A percentile compares a stretch with the other conserved stretches of the same genome.
Conservation (phyloP, 1,139 yeast species). For the Blastobotrys indianensis region DNA sequence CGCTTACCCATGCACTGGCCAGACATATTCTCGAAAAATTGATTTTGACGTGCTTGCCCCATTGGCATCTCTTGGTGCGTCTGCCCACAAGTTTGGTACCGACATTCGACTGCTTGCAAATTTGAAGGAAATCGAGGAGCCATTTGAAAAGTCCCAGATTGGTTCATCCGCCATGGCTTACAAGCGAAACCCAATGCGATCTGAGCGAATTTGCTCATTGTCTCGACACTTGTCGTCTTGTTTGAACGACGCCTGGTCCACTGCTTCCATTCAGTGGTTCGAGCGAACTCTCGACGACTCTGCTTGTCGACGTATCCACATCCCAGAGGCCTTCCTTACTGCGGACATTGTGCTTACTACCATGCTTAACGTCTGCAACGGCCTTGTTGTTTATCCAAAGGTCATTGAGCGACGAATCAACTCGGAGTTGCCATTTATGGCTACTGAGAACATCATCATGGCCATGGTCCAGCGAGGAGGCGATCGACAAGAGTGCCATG, state of each 20-base stretch:
- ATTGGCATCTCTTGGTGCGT: constrained; percentile 89
- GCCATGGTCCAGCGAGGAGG: constrained; percentile 99
- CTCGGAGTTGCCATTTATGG: constrained; percentile 98
- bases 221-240: constrained; percentile 92
- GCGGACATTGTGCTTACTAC: constrained; percentile 92
- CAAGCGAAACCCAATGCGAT: constrained; percentile 99
- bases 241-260: constrained; percentile 88
- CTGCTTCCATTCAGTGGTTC: constrained; percentile 98
- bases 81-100: constrained; percentile 97
- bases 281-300: constrained; percentile 98
- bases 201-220: constrained; percentile 96
- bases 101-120: constrained; percentile 94
- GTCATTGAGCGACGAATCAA: constrained; percentile 94
- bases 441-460: constrained; percentile 98
- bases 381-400: constrained; percentile 96
- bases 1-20: constrained; percentile 97
- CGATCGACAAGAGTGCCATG: constrained; percentile 97
- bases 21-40: constrained; percentile 95
- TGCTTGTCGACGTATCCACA: constrained; percentile 93
- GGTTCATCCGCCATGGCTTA: constrained; percentile 99
- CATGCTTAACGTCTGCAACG: constrained; percentile 84
- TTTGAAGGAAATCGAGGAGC: constrained; percentile 96
- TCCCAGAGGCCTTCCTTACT: constrained; percentile 94
- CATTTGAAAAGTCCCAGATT: constrained; percentile 94
- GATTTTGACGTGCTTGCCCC: constrained; percentile 93